A percentile compares a stretch with the other conserved stretches of the same genome.
Evolutionary conservation across 306 rosid genomes (phyloP).

Genomic region (Fragaria vesca): DNA sequence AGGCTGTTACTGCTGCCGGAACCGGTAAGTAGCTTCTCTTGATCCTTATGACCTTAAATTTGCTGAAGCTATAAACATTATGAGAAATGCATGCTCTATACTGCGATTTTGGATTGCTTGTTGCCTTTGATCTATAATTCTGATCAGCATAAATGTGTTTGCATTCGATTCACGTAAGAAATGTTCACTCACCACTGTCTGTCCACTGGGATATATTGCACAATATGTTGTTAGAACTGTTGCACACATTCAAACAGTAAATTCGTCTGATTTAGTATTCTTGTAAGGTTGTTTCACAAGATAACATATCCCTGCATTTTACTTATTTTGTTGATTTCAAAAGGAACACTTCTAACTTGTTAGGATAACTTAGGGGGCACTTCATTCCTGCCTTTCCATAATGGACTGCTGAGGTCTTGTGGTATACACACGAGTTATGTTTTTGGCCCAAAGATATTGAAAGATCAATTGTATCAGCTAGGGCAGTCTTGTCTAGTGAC

Average conservation of each 20-base stretch:
- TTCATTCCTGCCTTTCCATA: not conserved
- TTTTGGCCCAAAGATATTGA: not conserved
- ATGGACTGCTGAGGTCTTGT: not conserved
- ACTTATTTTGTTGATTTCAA: not conserved
- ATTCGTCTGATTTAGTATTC: not conserved
- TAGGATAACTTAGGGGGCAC: not conserved
- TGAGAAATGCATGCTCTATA: not conserved
- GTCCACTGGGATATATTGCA: not conserved
- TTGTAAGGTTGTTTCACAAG: not conserved
- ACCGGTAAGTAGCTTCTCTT: conserved; percentile 42
- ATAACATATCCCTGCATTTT: not conserved
- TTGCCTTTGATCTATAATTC: not conserved
- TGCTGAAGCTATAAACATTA: not conserved
- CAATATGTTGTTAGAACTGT: not conserved
- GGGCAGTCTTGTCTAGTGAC: not conserved
- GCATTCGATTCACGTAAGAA: not conserved
- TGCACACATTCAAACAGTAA: not conserved
- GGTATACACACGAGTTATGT: not conserved
- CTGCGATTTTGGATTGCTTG: not conserved
- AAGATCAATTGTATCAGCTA: not conserved
- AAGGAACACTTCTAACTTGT: not conserved
- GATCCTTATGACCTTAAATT: not conserved
- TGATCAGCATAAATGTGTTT: not conserved
- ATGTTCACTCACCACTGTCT: not conserved
- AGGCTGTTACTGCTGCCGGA: conserved; percentile 90